These are phyloP conservation scores for Triangularia setosa DNA, from an alignment of 2,329 filamentous ascomycete species.

Conservation along the genomic window DNA sequence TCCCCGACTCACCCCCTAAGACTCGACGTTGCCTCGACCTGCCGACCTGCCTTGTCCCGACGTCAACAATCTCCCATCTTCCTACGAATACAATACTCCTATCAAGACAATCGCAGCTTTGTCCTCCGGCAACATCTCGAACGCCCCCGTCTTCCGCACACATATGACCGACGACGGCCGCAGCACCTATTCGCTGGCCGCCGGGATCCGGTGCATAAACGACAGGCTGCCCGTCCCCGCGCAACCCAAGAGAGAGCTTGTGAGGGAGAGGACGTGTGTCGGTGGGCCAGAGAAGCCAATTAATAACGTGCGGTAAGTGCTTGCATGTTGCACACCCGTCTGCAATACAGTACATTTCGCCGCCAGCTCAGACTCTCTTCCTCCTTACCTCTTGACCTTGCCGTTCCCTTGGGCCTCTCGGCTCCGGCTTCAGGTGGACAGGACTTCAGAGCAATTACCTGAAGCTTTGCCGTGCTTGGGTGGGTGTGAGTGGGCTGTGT, in stretches of 20 bases:
- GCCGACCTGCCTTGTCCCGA: background rate
- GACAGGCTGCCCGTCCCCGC: constrained; percentile 11
- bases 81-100: background rate
- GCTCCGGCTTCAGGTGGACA: constrained; percentile 6
- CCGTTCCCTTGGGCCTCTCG: constrained; percentile 7
- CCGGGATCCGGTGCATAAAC: constrained; percentile 14
- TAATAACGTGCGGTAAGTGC: constrained; percentile 20
- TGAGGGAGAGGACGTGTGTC: constrained; percentile 10
- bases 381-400: background rate
- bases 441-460: constrained; percentile 9
- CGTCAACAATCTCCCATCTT: background rate
- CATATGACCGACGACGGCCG: constrained; percentile 13
- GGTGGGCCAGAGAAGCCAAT: constrained; percentile 12
- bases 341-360: background rate
- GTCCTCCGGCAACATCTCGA: too few species aligned
- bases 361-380: background rate
- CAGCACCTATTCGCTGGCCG: constrained; percentile 8
- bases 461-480: constrained; percentile 8
- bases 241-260: constrained; percentile 6
- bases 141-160: background rate
- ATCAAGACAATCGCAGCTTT: background rate
- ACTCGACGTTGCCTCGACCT: background rate
- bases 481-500: constrained; percentile 2
- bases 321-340: constrained; percentile 17
- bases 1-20: background rate